These are phyloP conservation scores for Elsinoe necatrix DNA, from an alignment of 2,329 filamentous ascomycete species.

Conservation along the genomic window DNA sequence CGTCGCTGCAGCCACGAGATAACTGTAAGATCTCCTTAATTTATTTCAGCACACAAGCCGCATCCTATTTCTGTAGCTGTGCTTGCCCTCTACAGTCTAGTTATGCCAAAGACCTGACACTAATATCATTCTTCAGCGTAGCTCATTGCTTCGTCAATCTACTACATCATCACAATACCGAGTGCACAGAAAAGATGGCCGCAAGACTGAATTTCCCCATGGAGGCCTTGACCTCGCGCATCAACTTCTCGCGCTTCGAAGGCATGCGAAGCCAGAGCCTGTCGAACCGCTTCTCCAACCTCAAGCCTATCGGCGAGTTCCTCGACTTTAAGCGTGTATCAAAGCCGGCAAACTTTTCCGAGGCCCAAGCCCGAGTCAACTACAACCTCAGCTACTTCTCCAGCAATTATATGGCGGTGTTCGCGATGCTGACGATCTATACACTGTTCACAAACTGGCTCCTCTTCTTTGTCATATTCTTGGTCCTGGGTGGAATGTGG, in stretches of 20 bases:
- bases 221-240: constrained; percentile 80
- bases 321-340: constrained; percentile 91
- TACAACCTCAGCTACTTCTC: constrained; percentile 97
- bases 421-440: constrained; percentile 94
- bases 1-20: constrained; percentile 14
- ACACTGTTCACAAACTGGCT: constrained; percentile 78
- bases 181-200: constrained; percentile 51
- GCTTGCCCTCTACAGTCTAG: background rate
- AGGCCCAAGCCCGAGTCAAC: constrained; percentile 86
- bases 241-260: constrained; percentile 85
- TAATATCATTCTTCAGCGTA: background rate
- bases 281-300: constrained; percentile 77
- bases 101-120: background rate
- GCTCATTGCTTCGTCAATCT: background rate
- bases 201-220: constrained; percentile 80
- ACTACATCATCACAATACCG: background rate
- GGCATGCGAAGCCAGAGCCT: constrained; percentile 72
- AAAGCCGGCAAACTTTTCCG: constrained; percentile 84
- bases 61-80: background rate
- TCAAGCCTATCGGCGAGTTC: constrained; percentile 86
- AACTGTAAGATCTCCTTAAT: constrained; percentile 14
- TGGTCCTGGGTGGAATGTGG: constrained; percentile 80
- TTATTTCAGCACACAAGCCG: constrained; percentile 3
- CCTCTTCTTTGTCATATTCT: constrained; percentile 84
- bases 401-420: constrained; percentile 94